Conservation (phyloP, 1,284 basidiomycete genomes). For the Gymnopus androsaceus region DNA sequence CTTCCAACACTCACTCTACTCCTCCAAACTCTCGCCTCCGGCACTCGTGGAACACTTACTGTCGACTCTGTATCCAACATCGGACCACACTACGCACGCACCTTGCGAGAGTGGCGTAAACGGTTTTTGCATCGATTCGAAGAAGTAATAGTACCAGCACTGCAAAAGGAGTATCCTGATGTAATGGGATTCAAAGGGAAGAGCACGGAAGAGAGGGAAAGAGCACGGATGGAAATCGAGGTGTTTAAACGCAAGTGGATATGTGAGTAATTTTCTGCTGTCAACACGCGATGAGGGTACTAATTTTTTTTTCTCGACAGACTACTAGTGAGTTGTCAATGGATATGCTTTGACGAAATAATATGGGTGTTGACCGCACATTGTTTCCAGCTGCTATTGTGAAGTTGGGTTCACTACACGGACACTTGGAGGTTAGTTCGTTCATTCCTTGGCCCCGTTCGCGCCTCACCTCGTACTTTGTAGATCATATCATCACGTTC, state of each 20-base stretch:
- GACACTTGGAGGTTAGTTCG: slow-evolving; percentile 59
- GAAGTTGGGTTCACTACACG: slow-evolving; percentile 75
- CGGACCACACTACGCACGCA: slow-evolving; percentile 80
- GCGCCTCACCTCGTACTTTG: slow-evolving; percentile 12
- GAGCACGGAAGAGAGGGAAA: slow-evolving; percentile 21
- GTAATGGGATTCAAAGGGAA: slow-evolving; percentile 48
- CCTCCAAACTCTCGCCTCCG: slow-evolving; percentile 54
- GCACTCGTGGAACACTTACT: slow-evolving; percentile 59
- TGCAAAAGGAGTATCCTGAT: slow-evolving; percentile 64
- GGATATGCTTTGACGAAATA: not conserved
- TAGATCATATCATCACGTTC: slow-evolving; percentile 63
- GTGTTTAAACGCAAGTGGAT: slow-evolving; percentile 82
- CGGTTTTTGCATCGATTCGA: slow-evolving; percentile 72
- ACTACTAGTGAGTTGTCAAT: slow-evolving; percentile 41
- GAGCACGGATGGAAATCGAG: slow-evolving; percentile 52
- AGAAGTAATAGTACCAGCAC: slow-evolving; percentile 58
- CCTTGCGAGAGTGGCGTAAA: slow-evolving; percentile 79
- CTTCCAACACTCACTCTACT: slow-evolving; percentile 71
- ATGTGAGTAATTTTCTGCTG: slow-evolving; percentile 48
- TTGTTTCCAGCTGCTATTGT: slow-evolving; percentile 64
- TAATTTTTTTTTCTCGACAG: slow-evolving; percentile 23
- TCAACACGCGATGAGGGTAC: not conserved
- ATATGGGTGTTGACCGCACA: not conserved
- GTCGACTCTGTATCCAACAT: slow-evolving; percentile 80
- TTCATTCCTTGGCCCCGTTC: not conserved